These are phyloP conservation scores for Biancaea sappan DNA, from an alignment of 306 rosid species.

Conservation along the genomic window DNA sequence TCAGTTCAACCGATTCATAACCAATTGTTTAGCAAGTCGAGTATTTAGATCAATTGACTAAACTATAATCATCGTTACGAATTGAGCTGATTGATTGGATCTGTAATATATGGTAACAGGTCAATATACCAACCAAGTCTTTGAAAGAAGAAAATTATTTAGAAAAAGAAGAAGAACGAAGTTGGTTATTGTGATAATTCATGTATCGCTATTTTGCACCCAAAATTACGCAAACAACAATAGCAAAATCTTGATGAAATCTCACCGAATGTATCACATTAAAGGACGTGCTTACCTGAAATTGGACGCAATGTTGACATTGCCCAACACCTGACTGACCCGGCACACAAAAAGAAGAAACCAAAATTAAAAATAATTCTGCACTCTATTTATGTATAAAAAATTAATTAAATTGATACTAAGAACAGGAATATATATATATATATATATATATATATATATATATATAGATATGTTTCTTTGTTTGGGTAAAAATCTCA, in stretches of 20 bases:
- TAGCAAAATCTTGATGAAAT: constrained; percentile 46
- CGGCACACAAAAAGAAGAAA: not conserved
- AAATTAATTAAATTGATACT: constrained; percentile 17
- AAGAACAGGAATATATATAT: constrained; percentile 17
- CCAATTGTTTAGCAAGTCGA: too few species aligned
- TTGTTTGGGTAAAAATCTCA: constrained; percentile 43
- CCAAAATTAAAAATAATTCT: not conserved
- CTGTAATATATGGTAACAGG: too few species aligned
- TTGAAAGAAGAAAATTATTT: not conserved
- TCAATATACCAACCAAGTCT: too few species aligned
- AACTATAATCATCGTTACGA: too few species aligned
- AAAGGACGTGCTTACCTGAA: constrained; percentile 44
- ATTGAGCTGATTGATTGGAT: too few species aligned
- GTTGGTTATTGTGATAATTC: constrained; percentile 28
- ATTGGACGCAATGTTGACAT: constrained; percentile 56
- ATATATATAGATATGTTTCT: not conserved
- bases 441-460: too few species aligned
- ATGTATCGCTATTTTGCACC: constrained; percentile 37
- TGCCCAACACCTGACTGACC: not conserved
- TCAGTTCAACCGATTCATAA: too few species aligned
- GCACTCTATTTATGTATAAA: constrained; percentile 9
- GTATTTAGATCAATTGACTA: too few species aligned
- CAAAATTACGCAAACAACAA: constrained; percentile 46
- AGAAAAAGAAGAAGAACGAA: not conserved
- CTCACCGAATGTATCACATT: constrained; percentile 45